Conservation (phyloP, 352 stramenopile genomes). For the Paralagenidium karlingii region DNA sequence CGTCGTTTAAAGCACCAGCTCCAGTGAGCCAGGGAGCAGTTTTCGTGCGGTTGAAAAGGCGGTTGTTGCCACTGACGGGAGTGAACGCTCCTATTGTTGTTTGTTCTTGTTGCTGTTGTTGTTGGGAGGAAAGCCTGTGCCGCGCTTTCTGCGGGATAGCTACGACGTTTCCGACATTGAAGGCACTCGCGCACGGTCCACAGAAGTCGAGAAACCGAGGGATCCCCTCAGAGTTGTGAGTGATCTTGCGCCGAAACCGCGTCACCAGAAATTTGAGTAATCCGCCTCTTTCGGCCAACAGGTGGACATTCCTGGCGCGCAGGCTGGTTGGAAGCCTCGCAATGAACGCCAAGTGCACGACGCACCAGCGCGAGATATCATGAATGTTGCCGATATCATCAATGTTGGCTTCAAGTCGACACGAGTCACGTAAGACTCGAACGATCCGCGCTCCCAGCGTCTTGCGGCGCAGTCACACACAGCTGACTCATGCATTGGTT, state of each 20-base stretch:
- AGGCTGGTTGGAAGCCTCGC: constrained; percentile 33
- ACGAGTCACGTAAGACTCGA: constrained; percentile 38
- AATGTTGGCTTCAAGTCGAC: constrained; percentile 59
- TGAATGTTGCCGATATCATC: constrained; percentile 53
- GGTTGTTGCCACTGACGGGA: no score
- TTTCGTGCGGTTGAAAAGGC: no score
- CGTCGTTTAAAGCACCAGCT: constrained; percentile 24
- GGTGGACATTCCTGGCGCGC: constrained; percentile 42
- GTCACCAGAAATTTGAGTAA: no score
- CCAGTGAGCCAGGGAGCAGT: no score
- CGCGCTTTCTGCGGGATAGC: constrained; percentile 60
- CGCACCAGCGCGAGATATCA: constrained; percentile 41
- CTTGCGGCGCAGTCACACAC: no score
- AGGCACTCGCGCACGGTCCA: constrained; percentile 31
- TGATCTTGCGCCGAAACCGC: no score
- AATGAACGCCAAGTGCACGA: constrained; percentile 39
- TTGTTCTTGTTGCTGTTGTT: no score
- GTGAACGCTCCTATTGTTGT: no score
- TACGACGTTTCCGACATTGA: constrained; percentile 66
- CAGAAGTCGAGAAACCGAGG: constrained; percentile 25
- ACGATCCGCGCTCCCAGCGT: not conserved
- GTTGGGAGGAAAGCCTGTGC: no score
- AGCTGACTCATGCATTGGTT: no score
- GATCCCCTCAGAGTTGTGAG: no score
- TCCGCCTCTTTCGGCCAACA: constrained; percentile 8